Evolutionary conservation across 495 filamentous ascomycete genomes (phyloP), one percentile per base, ranked within the genome.

Genomic region (Aspergillus sparsus): DNA sequence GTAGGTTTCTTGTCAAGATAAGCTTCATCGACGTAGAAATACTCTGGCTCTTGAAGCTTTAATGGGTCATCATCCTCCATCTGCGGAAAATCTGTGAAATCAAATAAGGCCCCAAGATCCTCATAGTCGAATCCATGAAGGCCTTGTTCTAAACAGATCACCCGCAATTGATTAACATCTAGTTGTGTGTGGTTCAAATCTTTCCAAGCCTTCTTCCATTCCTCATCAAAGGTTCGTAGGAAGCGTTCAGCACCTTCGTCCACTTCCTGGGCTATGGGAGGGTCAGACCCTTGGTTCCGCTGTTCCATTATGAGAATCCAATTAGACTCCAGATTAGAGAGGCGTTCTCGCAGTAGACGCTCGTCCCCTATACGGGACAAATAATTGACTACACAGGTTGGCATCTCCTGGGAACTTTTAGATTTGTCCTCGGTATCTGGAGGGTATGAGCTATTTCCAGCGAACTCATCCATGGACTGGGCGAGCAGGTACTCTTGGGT

Each of bases 321-420:
- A 50, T 74, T 63, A 4, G 52, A 49, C 15, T 69, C 61, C 7
- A 77, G 49, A 0, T 73, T 68, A 0, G 52, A 49, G 9, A 76
- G 63, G 6, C 60, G 61, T 49, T 75, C 73, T 16, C 61, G 56
- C 36, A 68, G 58, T 13, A 76, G 53, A 1, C 62, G 64, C 1
- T 65, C 62, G 15, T 77, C 68, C 9, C 66, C 72, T 12, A 77
- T 49, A 10, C 69, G 51, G 2, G 62, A 62, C n/a, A 69, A 49
- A 21, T 76, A 71, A 12, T 64, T 62, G 7, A 53, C 59, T 16
- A 66, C 34, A 34, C 56, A 56, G 13, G 50, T 53, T 4, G 64
- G 60, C 10, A 55, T 46, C 18, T 57, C 36, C n/a, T 47, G 50
- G 18, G 31, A 10, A 3, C 49, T 3, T 37, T 57, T 31, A 41